Evolutionary conservation across 768 basidiomycete genomes (phyloP).

Genomic region (Sarcodon sp.): DNA sequence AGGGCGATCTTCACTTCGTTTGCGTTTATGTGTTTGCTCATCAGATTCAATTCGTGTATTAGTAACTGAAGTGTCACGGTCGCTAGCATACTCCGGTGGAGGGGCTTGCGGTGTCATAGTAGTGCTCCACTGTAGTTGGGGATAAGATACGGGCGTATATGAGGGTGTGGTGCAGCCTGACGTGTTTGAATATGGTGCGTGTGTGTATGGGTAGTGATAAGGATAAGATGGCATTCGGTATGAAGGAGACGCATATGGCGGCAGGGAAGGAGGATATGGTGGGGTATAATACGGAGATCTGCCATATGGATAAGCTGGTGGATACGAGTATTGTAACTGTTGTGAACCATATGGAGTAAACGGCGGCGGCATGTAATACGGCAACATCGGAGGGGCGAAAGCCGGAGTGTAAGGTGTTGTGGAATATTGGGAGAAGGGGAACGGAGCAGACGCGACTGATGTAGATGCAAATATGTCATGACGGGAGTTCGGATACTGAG

Average conservation of each 20-base stretch:
- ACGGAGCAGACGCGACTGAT: no score
- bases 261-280: neutral
- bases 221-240: conserved; percentile 1
- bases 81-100: neutral
- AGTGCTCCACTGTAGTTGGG: neutral
- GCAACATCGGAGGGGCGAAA: conserved; percentile 11
- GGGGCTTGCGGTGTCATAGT: neutral
- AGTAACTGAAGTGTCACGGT: neutral
- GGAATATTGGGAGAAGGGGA: neutral
- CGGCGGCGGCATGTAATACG: conserved; percentile 26
- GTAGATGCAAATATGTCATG: no score
- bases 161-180: neutral
- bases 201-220: conserved; percentile 10
- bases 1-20: no score
- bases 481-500: no score
- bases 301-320: conserved; percentile 5
- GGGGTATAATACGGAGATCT: conserved; percentile 5
- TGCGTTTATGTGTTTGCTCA: no score
- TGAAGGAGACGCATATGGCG: neutral
- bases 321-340: conserved; percentile 9
- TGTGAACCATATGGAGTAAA: conserved; percentile 12
- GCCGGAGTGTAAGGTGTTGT: conserved; percentile 11
- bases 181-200: conserved; percentile 5
- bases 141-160: neutral
- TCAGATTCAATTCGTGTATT: neutral